These are phyloP conservation scores for Carex cristatella DNA, from an alignment of 176 grass and related monocot genomes.

Conservation along the genomic window DNA sequence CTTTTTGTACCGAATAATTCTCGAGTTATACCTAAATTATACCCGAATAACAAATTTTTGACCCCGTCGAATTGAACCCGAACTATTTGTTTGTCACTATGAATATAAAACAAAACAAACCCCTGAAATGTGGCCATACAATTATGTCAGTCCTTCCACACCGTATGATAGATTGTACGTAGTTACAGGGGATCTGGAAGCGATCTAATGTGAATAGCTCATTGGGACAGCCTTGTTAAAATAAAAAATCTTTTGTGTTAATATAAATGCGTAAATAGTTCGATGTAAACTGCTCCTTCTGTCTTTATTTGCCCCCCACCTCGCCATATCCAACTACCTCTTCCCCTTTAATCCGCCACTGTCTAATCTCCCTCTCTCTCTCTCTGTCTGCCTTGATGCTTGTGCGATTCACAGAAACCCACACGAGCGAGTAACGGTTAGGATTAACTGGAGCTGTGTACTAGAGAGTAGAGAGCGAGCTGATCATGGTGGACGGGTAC, in stretches of 20 bases:
- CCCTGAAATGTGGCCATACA: neutral
- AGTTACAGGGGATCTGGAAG: neutral
- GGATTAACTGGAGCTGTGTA: neutral
- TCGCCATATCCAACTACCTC: constrained; percentile 31
- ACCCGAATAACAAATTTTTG: too few relatives aligned
- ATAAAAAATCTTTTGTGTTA: neutral
- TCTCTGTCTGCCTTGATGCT: neutral
- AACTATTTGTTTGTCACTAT: too few relatives aligned
- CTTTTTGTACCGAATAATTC: too few relatives aligned
- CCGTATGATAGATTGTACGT: neutral
- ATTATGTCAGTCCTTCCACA: neutral
- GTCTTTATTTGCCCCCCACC: constrained; percentile 29
- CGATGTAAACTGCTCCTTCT: constrained; percentile 63
- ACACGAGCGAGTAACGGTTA: neutral
- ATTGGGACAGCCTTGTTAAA: neutral
- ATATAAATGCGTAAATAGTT: constrained; percentile 27
- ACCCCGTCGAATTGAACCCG: too few relatives aligned
- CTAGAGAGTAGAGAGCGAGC: neutral
- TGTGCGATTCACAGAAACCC: neutral
- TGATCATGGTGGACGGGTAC: constrained; percentile 47
- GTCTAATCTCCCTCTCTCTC: neutral
- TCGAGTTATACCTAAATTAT: too few relatives aligned
- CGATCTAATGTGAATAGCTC: neutral
- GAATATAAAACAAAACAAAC: neutral
- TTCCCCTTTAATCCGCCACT: constrained; percentile 14